Base-by-base conservation (phyloP, 108 stramenopile genomes). In the Skeletonema marinoi region DNA sequence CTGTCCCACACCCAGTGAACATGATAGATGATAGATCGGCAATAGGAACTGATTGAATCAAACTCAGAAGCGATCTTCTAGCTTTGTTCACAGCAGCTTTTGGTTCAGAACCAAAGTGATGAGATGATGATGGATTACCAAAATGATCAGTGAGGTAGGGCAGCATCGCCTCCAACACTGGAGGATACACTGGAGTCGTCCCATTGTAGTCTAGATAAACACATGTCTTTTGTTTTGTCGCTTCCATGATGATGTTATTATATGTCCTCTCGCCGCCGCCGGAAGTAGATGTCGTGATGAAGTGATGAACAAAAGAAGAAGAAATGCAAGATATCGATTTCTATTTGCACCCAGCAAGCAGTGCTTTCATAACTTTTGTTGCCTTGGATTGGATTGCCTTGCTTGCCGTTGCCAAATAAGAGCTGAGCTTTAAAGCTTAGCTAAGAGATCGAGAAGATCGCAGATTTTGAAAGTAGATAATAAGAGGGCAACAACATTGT, bases 191-290 rank as follows among this genome's bases (percentile, higher is more conserved):
- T 14, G 99, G 98, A 7, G 98, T 98, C 0, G 98, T 98, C n/a
- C 93, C 99, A 78, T 98, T 98, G 92, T 97, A 98, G 79, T 99
- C 99, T 70, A 98, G 79, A 73, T 98, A 98, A 50, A 96, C 78
- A 71, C 80, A 85, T 59, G 5, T 25, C n/a, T 56, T 56, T 6
- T 56, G n/a, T 6, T 19, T 19, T 19, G 17, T 8, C 54, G 29
- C 21, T 25, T 56, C 9, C 54, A 25, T 56, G 21, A 56, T 56
- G 25, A 17, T 51, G 17, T 41, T 46, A 16, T 46, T n/a, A 4
- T 42, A 42, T 13, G 3, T 42, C 41, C 12, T 42, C 41, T 36
- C 41, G 41, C 13, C 3, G 41, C 13, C 6, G 36, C 36, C 36
- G 39, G 39, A 41, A 41, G 39, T 41, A 41, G 39, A 41, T 12